phyloP scores from a whole-genome alignment of 495 filamentous ascomycete genomes.

The Daldinia bambusicola region DNA sequence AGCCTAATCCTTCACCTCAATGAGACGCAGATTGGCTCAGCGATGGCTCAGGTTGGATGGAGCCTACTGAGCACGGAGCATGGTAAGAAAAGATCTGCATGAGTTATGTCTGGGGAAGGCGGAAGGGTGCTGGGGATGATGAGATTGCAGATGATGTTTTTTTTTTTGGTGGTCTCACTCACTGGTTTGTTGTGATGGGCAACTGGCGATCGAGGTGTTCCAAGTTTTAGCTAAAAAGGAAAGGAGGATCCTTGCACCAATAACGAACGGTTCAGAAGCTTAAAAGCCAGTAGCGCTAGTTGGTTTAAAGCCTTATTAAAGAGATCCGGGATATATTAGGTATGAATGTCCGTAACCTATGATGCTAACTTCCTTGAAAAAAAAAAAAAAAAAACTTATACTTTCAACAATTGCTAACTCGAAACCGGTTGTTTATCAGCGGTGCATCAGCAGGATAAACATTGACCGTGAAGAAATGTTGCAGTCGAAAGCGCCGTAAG shows the following conservation, averaged over 20 bases:
- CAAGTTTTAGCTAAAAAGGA: constrained; percentile 28
- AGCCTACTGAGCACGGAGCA: constrained; percentile 22
- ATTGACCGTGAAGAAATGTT: constrained; percentile 20
- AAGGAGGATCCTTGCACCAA: constrained; percentile 19
- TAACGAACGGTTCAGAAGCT: constrained; percentile 30
- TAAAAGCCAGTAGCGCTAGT: constrained; percentile 34
- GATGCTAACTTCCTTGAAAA: constrained; percentile 20
- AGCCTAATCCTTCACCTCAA: constrained; percentile 12
- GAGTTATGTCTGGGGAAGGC: constrained; percentile 21
- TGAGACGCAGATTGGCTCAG: constrained; percentile 28
- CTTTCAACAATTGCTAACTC: neutral
- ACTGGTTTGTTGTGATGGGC: constrained; percentile 44
- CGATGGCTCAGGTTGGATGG: constrained; percentile 11
- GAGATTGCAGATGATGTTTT: constrained; percentile 21
- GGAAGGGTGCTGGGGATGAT: constrained; percentile 18
- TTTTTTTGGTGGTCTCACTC: constrained; percentile 23
- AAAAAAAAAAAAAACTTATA: constrained; percentile 1
- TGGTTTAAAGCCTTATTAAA: constrained; percentile 28
- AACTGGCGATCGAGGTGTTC: constrained; percentile 27
- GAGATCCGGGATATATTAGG: constrained; percentile 4
- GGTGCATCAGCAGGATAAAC: constrained; percentile 33
- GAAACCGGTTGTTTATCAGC: constrained; percentile 6
- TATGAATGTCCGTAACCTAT: constrained; percentile 12
- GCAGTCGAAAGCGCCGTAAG: constrained; percentile 30
- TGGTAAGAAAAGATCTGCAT: constrained; percentile 36